Evolutionary conservation across 352 stramenopile species (phyloP), one percentile per base, ranked within the genome.

Genomic region (Hyaloperonospora arabidopsidis): DNA sequence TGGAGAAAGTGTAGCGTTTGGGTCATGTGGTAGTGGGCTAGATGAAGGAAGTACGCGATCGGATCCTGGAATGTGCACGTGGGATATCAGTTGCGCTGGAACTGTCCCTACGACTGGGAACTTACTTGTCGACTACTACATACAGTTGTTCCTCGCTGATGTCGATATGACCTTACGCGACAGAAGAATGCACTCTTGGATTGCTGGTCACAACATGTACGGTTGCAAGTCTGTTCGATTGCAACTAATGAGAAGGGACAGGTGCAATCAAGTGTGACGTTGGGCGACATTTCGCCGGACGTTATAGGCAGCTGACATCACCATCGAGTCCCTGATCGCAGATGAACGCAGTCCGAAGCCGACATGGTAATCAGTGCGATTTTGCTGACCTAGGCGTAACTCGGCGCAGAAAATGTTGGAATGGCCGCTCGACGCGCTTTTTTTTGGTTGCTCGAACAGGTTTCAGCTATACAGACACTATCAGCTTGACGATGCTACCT

Each of bases 81-180:
- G 19, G 79, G 85, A 0, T 65, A n/a, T 92, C 18, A 84, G 95
- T 35, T 79, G 84, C 6, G 78, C 76, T 12, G 81, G 87, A 35
- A 85, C 85, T 41, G 61, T 69, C 35, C 79, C 87, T 32, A 72
- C 72, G 72, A 88, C 63, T 87, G 58, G 52, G 78, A 89, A 19
- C 61, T 87, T 89, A 19, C 61, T 87, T 21, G 52, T 87, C 15
- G 89, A 91, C 43, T 72, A 84, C 39, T 95, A 83, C 38, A 70
- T 82, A 3, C 79, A 76, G 28, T 71, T 84, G 11, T 96, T 94
- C 51, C 56, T 86, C 0, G 72, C 79, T n/a, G 84, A 95, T 86
- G 0, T 74, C 90, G 13, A 97, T 97, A 89, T 88, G 97, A 63
- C 86, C 66, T 23, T 97, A 97, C 53, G 81, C 89, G 13, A 94